These are phyloP conservation scores for Botrytis byssoidea DNA, from an alignment of 2,329 filamentous ascomycete genomes.

Conservation along the genomic window DNA sequence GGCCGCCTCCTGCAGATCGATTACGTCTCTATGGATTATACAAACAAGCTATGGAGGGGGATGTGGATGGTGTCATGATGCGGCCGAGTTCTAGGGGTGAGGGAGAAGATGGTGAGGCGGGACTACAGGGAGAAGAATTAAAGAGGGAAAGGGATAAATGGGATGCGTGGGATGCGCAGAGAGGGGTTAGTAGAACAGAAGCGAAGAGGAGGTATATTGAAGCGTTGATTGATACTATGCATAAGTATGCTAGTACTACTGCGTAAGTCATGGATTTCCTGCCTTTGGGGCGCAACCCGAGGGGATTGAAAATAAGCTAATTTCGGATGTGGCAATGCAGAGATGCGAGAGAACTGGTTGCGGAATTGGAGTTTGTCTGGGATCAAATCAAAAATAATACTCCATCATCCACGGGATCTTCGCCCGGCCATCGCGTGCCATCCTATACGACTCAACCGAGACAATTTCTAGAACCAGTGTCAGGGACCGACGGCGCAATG, in stretches of 20 bases:
- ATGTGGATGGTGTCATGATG: constrained; percentile 92
- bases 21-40: constrained; percentile 95
- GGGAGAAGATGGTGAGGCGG: constrained; percentile 48
- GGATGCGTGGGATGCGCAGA: constrained; percentile 94
- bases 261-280: constrained; percentile 49
- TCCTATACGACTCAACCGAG: constrained; percentile 39
- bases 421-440: constrained; percentile 46
- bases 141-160: constrained; percentile 66
- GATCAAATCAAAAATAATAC: constrained; percentile 92
- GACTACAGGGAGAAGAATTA: constrained; percentile 41
- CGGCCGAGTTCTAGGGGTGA: constrained; percentile 65
- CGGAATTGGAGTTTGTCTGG: constrained; percentile 98
- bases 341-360: constrained; percentile 82
- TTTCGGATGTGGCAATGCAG: constrained; percentile 40
- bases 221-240: constrained; percentile 94
- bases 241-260: constrained; percentile 84
- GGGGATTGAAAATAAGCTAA: constrained; percentile 6
- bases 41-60: constrained; percentile 98
- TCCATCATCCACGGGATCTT: constrained; percentile 60
- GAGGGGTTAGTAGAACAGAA: constrained; percentile 79
- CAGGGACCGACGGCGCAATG: constrained; percentile 56
- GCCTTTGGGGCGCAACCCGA: neutral
- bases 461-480: constrained; percentile 47
- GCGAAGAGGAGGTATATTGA: constrained; percentile 93
- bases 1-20: constrained; percentile 81